Conservation (phyloP, 2,329 filamentous ascomycete genomes). For the Alternaria hordeiaustralica region DNA sequence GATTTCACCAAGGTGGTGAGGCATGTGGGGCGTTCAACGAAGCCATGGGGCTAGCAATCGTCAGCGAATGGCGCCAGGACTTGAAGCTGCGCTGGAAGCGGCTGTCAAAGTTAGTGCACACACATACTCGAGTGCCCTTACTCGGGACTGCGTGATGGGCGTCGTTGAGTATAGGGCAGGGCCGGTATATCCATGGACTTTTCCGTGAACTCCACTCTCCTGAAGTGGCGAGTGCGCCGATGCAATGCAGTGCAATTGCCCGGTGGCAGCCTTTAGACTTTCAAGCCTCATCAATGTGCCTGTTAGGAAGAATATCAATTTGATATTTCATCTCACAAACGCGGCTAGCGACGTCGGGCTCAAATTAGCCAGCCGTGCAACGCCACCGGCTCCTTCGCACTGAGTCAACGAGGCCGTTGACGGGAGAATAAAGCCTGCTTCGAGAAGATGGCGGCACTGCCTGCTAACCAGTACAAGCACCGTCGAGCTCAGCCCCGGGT, state of each 20-base stretch:
- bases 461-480: conserved; percentile 19
- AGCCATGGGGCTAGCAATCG: conserved; percentile 16
- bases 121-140: conserved; percentile 31
- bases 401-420: conserved; percentile 26
- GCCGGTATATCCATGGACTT: conserved; percentile 27
- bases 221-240: conserved; percentile 42
- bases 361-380: conserved; percentile 31
- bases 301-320: conserved; percentile 23
- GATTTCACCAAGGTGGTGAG: conserved; percentile 24
- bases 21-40: conserved; percentile 26
- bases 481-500: conserved; percentile 5
- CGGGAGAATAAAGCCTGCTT: conserved; percentile 29
- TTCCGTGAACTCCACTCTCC: conserved; percentile 23
- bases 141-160: conserved; percentile 29
- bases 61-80: conserved; percentile 2
- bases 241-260: conserved; percentile 38
- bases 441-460: conserved; percentile 31
- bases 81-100: conserved; percentile 17
- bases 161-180: conserved; percentile 40
- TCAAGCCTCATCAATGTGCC: conserved; percentile 42
- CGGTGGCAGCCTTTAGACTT: conserved; percentile 28
- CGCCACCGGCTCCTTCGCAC: conserved; percentile 19
- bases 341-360: conserved; percentile 28
- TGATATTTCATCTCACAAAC: conserved; percentile 26
- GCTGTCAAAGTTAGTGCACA: conserved; percentile 28